Conservation (phyloP, 2,329 filamentous ascomycete species). For the Chaetomiaceae sp. region DNA sequence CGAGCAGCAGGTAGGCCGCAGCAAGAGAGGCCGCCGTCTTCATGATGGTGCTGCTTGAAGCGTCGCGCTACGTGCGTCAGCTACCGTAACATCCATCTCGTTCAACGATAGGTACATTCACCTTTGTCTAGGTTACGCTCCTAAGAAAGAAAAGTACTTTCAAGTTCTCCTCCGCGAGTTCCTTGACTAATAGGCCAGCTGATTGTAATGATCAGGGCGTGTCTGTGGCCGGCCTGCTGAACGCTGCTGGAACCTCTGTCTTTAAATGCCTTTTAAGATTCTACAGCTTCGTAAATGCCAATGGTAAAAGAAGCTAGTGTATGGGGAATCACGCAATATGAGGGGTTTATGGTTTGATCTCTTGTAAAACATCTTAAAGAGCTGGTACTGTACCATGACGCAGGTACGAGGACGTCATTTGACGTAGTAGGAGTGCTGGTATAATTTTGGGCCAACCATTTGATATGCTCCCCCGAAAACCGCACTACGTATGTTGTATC, state of each 20-base stretch:
- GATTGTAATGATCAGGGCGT: too few relatives aligned
- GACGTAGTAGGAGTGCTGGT: too few relatives aligned
- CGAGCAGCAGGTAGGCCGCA: conserved; percentile 9
- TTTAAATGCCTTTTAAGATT: too few relatives aligned
- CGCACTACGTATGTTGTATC: too few relatives aligned
- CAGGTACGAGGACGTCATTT: not conserved
- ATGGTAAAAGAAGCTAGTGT: not conserved
- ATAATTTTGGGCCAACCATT: too few relatives aligned
- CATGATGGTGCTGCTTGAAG: conserved; percentile 20
- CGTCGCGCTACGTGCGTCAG: conserved; percentile 26
- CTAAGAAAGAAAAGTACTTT: conserved; percentile 17
- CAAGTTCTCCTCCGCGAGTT: conserved; percentile 3
- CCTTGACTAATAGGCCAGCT: not conserved
- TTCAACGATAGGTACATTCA: conserved; percentile 30
- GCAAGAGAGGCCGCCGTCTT: conserved; percentile 17
- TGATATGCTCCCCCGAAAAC: too few relatives aligned
- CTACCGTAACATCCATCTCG: conserved; percentile 19
- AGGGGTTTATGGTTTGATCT: not conserved
- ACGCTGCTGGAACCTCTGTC: too few relatives aligned
- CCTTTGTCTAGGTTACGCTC: conserved; percentile 27
- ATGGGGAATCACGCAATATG: not conserved
- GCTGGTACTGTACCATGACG: not conserved
- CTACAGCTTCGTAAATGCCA: not conserved
- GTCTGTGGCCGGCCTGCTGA: too few relatives aligned
- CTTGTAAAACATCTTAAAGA: too few relatives aligned